Evolutionary conservation across 2,329 filamentous ascomycete species (phyloP), one percentile per base, ranked within the genome.

Genomic region (Oidium heveae): DNA sequence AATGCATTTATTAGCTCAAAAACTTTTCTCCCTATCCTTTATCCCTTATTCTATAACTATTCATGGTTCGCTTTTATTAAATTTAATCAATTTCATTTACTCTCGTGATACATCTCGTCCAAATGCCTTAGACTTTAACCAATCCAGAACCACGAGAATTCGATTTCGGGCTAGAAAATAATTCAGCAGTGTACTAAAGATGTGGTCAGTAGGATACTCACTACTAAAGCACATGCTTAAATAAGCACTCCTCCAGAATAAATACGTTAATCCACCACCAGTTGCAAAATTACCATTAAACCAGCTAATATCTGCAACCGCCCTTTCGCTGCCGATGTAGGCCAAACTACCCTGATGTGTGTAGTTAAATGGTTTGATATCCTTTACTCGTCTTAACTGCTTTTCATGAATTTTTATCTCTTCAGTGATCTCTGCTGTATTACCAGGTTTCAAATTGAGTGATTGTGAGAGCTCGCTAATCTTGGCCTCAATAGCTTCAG

Each of bases 171-270:
- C 86, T 93, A 59, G 50, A 39, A 33, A 57, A 56, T 43, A 20
- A 10, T 10, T 33, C 9, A 33, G 32, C 10, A 10, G 1, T 33
- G 8, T 37, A 52, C 20, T 57, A 61, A 18, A 20, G 6, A 43
- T 4, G 39, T 18, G 7, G 10, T 33, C 7, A 33, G 2, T 33
- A 9, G 16, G n/a, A 8, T 22, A 84, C 86, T 80, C 77, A 91
- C 86, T 88, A 80, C 88, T 96, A 70, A 98, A 98, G 79, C 89
- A 95, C 91, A 98, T 98, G 75, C 86, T 95, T 68, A 98, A 74
- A 70, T 98, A 98, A 55, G 89, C 91, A 66, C 85, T 93, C 68
- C 88, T 79, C 91, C 91, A 98, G 79, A 98, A 98, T 61, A 95
- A 77, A 72, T 94, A 98, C 55, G 91, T 98, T 70, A 96, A 73